Base-by-base conservation (phyloP, 768 basidiomycete species). In the Rhizopogon vulgaris region DNA sequence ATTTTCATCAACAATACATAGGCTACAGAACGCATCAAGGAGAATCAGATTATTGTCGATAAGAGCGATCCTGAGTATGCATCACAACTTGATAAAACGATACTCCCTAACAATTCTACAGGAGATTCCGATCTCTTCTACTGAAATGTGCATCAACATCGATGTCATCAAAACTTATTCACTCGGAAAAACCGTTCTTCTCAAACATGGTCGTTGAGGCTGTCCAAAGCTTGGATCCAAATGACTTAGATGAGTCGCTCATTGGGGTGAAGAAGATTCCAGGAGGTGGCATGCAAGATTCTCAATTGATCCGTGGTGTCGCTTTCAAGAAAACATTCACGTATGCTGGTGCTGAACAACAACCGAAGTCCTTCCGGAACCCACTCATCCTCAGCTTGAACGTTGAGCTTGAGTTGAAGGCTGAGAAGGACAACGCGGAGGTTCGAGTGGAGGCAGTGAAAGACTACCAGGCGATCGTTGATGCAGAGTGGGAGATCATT, bases 301-400 rank as follows among this genome's bases (percentile, higher is more conserved):
- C 94, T 2, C 78, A 87, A 12, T 77, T 98, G 40, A 78, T 99
- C 64, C 73, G 75, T 52, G 95, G 96, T 37, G 96, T 99, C 43
- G 84, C 96, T 0, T 99, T 98, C 84, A 97, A 97, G 71, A 99
- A 99, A 75, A 99, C 96, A 0, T 99, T 99, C 71, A 94, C 94
- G 2, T 99, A 99, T 59, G 96, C 96, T 18, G 96, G 96, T 42
- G 96, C 96, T 17, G 96, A 99, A 66, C 96, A 99, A 70, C 95
- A 98, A 66, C 96, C 95, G 39, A 98, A 98, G 72, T 78, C 80
- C 32, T 96, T 98, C 78, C 73, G 73, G 56, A 65, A 95, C 63
- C 93, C 95, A 41, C 85, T 94, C 61, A 85, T 99, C 52, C 77
- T 97, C 15, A 94, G 93, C 64, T 71, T 99, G 52, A 99, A 99